Percentiles rank a stretch among this genome's conserved stretches.
These are phyloP conservation scores for Coccomyxa sp. DNA, from an alignment of 139 green algal species.

Conservation along the genomic window DNA sequence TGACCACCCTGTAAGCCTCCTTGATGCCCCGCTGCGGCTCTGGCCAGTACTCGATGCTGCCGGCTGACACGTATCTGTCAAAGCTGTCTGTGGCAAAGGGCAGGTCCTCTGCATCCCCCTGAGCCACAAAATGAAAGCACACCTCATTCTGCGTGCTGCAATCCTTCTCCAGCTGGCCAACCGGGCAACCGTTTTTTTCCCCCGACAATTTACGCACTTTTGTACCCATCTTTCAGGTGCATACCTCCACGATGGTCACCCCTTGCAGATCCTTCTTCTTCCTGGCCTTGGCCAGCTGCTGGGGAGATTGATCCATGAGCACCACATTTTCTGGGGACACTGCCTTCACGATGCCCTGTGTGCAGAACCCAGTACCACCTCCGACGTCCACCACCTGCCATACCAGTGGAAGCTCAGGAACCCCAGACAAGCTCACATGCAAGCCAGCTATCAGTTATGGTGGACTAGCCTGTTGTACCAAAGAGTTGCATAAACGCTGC, in stretches of 20 bases:
- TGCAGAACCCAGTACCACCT: conserved; percentile 92
- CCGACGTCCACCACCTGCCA: conserved; percentile 86
- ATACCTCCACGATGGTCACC: conserved; percentile 86
- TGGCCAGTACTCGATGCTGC: conserved; percentile 94
- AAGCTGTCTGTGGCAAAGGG: conserved; percentile 82
- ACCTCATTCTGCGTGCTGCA: neutral
- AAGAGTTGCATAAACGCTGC: too few species aligned
- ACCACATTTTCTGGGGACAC: conserved; percentile 79
- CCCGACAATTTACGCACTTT: too few species aligned
- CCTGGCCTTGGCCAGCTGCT: conserved; percentile 89
- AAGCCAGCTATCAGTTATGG: neutral
- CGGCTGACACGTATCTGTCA: conserved; percentile 91
- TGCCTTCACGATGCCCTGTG: conserved; percentile 77
- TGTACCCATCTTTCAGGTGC: too few species aligned
- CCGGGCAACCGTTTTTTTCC: too few species aligned
- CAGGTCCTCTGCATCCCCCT: conserved; percentile 93
- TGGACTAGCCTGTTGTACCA: too few species aligned
- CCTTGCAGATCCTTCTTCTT: conserved; percentile 80
- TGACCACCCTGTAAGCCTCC: conserved; percentile 81
- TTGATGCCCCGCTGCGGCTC: conserved; percentile 84
- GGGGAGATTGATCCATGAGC: conserved; percentile 89
- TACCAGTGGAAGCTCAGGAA: neutral
- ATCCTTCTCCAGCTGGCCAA: too few species aligned
- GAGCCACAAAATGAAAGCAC: neutral
- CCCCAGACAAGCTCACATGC: neutral